Evolutionary conservation across 2,329 filamentous ascomycete species (phyloP).

Genomic region (Mycogone perniciosa): DNA sequence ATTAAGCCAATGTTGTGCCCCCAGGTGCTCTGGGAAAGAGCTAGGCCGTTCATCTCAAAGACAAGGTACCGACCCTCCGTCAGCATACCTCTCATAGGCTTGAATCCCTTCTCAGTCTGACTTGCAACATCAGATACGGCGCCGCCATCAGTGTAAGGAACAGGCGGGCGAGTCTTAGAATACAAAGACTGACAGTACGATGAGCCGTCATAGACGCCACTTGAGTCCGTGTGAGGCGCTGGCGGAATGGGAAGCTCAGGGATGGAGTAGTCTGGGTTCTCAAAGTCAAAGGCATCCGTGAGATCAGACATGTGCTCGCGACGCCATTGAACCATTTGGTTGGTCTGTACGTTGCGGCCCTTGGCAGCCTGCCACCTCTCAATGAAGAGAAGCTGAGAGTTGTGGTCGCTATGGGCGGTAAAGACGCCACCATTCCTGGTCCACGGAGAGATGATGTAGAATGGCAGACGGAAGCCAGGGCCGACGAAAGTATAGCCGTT

Average conservation of each 20-base stretch:
- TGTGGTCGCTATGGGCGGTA: slow-evolving; percentile 49
- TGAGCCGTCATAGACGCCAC: slow-evolving; percentile 40
- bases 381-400: slow-evolving; percentile 48
- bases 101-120: slow-evolving; percentile 48
- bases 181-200: slow-evolving; percentile 37
- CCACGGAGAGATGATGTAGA: slow-evolving; percentile 51
- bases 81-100: slow-evolving; percentile 43
- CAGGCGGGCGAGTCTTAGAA: slow-evolving; percentile 31
- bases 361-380: slow-evolving; percentile 39
- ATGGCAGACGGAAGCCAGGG: slow-evolving; percentile 42
- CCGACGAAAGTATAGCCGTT: slow-evolving; percentile 32
- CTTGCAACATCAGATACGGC: slow-evolving; percentile 32
- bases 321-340: slow-evolving; percentile 26
- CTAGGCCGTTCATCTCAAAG: slow-evolving; percentile 40
- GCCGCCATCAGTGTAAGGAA: slow-evolving; percentile 38
- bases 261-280: slow-evolving; percentile 43
- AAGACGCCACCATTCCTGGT: slow-evolving; percentile 48
- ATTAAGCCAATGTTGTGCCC: slow-evolving; percentile 14
- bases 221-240: slow-evolving; percentile 34
- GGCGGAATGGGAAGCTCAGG: slow-evolving; percentile 39
- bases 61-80: slow-evolving; percentile 50
- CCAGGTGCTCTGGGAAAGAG: slow-evolving; percentile 30
- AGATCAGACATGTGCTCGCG: slow-evolving; percentile 29
- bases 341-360: slow-evolving; percentile 32
- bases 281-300: slow-evolving; percentile 36